Evolutionary conservation across 2,329 filamentous ascomycete species (phyloP).

Genomic region (Podosphaera xanthii): DNA sequence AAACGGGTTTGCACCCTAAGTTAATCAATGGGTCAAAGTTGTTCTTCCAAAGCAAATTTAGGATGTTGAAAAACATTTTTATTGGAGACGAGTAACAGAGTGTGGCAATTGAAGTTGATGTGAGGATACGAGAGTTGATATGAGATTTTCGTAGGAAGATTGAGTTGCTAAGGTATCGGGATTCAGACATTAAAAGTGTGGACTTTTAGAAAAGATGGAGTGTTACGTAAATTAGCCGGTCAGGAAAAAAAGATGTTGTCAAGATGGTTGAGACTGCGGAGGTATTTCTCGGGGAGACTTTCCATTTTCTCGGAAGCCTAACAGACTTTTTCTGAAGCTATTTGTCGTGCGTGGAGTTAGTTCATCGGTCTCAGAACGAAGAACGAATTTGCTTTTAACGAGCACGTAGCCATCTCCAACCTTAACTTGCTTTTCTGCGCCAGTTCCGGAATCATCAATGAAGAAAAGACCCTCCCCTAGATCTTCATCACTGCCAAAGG

Average conservation of each 20-base stretch:
- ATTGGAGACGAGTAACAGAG: too few relatives aligned
- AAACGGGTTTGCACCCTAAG: too few relatives aligned
- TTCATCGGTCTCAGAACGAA: slow-evolving; percentile 20
- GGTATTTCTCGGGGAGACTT: slow-evolving; percentile 22
- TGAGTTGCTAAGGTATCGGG: too few relatives aligned
- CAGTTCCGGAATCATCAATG: slow-evolving; percentile 54
- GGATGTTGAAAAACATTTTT: too few relatives aligned
- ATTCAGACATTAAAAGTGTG: too few relatives aligned
- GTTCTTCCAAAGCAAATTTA: too few relatives aligned
- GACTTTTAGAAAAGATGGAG: too few relatives aligned
- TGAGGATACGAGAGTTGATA: too few relatives aligned
- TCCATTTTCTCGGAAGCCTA: slow-evolving; percentile 24
- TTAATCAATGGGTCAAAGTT: too few relatives aligned
- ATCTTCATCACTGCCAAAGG: slow-evolving; percentile 61
- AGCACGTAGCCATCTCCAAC: slow-evolving; percentile 52
- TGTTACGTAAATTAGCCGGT: too few relatives aligned
- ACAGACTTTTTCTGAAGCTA: slow-evolving; percentile 28
- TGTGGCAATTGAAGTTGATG: too few relatives aligned
- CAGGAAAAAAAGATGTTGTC: not conserved
- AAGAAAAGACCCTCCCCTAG: slow-evolving; percentile 78
- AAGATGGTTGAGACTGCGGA: slow-evolving; percentile 2
- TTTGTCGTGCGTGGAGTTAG: slow-evolving; percentile 22
- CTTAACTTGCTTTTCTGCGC: slow-evolving; percentile 47
- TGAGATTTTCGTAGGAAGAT: too few relatives aligned
- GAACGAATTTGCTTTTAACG: slow-evolving; percentile 49